phyloP scores from a whole-genome alignment of 2,329 filamentous ascomycete species.

The Dactylellina cionopaga region DNA sequence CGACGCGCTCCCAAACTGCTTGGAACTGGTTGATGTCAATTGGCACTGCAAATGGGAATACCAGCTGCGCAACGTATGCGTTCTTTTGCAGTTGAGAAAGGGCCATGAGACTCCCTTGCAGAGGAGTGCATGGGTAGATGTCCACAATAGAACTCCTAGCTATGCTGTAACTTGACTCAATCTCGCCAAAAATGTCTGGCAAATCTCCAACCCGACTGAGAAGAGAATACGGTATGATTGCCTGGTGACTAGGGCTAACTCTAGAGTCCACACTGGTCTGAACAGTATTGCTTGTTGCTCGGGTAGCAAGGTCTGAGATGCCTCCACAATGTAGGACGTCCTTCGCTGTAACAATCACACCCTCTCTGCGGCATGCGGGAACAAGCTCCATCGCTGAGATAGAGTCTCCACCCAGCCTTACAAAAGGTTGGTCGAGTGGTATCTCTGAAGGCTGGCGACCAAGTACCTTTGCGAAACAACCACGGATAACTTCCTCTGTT shows the following conservation, averaged over 20 bases:
- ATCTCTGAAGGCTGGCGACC: background rate
- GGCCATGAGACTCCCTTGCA: no score
- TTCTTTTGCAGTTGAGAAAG: no score
- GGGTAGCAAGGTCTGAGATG: slow-evolving; percentile 8
- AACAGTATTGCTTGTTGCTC: background rate
- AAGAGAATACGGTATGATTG: background rate
- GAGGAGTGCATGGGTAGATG: no score
- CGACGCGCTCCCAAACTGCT: no score
- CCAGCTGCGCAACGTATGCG: no score
- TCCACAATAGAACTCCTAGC: slow-evolving; percentile 54
- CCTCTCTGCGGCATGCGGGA: slow-evolving; percentile 5
- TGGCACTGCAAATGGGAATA: no score
- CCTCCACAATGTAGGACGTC: slow-evolving; percentile 1
- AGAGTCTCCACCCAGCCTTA: slow-evolving; percentile 7
- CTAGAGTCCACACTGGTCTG: background rate
- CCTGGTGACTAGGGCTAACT: background rate
- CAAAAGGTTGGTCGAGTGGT: background rate
- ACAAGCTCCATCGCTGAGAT: slow-evolving; percentile 13
- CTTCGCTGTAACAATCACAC: slow-evolving; percentile 9
- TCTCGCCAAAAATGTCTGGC: slow-evolving; percentile 56
- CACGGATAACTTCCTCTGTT: no score
- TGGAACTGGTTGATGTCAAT: no score
- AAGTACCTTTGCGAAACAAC: background rate
- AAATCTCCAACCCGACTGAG: background rate
- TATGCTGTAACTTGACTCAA: slow-evolving; percentile 62